Evolutionary conservation across 768 basidiomycete species (phyloP), one percentile per base, ranked within the genome.

Genomic region (Termitomyces sp.): DNA sequence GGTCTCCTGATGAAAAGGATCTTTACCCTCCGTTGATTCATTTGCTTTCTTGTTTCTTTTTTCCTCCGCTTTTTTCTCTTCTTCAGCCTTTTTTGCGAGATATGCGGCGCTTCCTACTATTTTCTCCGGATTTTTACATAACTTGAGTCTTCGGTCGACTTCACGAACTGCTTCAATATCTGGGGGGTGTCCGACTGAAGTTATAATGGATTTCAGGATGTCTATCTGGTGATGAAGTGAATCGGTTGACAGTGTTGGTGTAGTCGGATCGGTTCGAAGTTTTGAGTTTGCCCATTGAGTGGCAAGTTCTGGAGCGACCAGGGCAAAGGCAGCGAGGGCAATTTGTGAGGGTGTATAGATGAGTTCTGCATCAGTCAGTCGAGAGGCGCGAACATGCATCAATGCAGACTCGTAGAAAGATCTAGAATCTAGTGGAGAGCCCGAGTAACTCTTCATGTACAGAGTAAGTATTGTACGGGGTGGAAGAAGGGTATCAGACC

Each of bases 81-180:
- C 84, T 62, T 84, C 86, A n/a, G 77, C 82, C 61, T 83, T 85
- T 67, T 84, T 85, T 21, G 82, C 81, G 26, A 86, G 68, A 68
- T 88, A 94, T 3, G 91, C 88, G 58, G 83, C 86, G 60, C 86
- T 96, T n/a, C 94, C 94, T 12, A 86, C 84, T 5, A 96, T 86
- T 70, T 95, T 97, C 71, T 96, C 94, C 5, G 97, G 97, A 65
- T 99, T 98, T 68, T 94, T 91, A 76, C 96, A 98, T 38, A 88
- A 66, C 65, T 84, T 87, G 46, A 99, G 74, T 45, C 94, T 78
- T 66, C 87, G 82, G 69, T 99, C 97, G 7, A 98, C 87, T 65
- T 91, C 89, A 14, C 91, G 87, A 14, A 98, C 94, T 31, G 80
- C 76, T 57, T 93, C 93, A 12, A 96, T 77, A 56, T 91, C 79